Evolutionary conservation across 2,329 filamentous ascomycete species (phyloP).

Genomic region (Aspergillus tubingensis): DNA sequence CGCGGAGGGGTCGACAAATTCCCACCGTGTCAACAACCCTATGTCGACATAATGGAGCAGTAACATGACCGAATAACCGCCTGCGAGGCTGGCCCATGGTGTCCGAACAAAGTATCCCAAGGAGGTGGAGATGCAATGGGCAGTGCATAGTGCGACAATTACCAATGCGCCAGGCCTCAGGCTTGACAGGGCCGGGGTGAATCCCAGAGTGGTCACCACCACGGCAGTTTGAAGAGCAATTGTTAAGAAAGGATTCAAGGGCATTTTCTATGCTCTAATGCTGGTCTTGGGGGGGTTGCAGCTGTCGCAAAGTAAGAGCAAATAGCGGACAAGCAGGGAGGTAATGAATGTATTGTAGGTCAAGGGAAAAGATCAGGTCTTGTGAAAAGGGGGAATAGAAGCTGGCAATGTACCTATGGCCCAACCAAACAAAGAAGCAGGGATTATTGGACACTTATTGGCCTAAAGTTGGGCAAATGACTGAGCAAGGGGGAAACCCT

Average conservation of each 20-base stretch:
- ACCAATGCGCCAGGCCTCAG: neutral
- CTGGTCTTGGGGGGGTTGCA: neutral
- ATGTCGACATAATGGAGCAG: constrained; percentile 9
- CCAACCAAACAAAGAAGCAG: no score
- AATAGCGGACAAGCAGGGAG: no score
- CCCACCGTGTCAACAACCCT: constrained; percentile 2
- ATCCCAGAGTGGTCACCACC: neutral
- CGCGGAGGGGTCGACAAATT: neutral
- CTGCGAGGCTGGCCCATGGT: constrained; percentile 3
- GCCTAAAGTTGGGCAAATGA: no score
- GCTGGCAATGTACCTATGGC: no score
- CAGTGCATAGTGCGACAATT: neutral
- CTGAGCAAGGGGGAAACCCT: no score
- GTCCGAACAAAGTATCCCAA: neutral
- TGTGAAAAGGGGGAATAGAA: no score
- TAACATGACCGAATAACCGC: constrained; percentile 7
- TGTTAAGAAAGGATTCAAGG: neutral
- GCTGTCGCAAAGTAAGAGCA: neutral
- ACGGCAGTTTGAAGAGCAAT: neutral
- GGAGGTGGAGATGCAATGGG: constrained; percentile 5
- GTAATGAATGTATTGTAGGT: no score
- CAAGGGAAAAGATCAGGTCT: no score
- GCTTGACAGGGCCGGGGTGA: neutral
- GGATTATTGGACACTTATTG: no score
- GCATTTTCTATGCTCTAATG: neutral